phyloP scores from a whole-genome alignment of 164 flowering plant genomes.

The Akebia trifoliata region DNA sequence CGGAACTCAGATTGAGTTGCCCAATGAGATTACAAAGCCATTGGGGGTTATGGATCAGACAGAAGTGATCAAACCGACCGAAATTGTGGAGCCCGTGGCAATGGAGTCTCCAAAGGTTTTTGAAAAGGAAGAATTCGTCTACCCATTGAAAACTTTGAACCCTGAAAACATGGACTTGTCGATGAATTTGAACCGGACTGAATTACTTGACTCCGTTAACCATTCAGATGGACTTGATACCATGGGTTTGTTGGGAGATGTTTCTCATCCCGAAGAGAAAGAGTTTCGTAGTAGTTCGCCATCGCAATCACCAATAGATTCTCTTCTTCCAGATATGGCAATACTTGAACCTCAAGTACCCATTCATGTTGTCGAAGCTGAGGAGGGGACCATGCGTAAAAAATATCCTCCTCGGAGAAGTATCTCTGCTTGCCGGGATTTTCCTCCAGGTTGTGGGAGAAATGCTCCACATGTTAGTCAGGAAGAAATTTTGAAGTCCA shows the following conservation, averaged over 20 bases:
- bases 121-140: neutral
- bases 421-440: slow-evolving; percentile 28
- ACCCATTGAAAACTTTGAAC: neutral
- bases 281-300: slow-evolving; percentile 5
- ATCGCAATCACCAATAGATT: neutral
- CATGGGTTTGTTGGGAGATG: neutral
- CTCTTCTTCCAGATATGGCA: neutral
- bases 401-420: slow-evolving; percentile 42
- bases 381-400: neutral
- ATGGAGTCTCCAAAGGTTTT: neutral
- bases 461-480: slow-evolving; percentile 25
- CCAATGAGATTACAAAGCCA: neutral
- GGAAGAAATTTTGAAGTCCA: slow-evolving; percentile 21
- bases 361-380: neutral
- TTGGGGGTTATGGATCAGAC: slow-evolving; percentile 3
- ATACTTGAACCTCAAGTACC: slow-evolving; percentile 2
- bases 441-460: slow-evolving; percentile 32
- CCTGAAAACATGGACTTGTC: slow-evolving; percentile 1
- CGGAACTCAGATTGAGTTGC: neutral
- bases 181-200: neutral
- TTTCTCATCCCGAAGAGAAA: neutral
- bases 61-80: neutral
- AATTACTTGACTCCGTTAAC: neutral
- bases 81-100: slow-evolving; percentile 1
- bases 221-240: neutral